Evolutionary conservation across 345 rosid genomes (phyloP), one percentile per base, ranked within the genome.

Genomic region (Corchorus olitorius): DNA sequence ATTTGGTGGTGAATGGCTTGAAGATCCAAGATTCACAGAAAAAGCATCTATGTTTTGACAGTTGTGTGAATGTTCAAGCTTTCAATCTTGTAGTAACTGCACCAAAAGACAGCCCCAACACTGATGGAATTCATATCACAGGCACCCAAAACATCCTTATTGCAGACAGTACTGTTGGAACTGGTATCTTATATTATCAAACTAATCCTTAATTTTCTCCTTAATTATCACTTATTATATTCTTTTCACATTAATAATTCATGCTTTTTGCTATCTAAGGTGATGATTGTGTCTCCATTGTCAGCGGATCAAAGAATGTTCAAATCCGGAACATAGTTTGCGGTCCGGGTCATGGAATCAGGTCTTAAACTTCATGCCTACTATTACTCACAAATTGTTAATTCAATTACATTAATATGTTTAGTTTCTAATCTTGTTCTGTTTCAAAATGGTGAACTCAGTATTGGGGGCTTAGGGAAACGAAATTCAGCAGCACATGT

Each of bases 41-140:
- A 75, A 90, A 89, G 15, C 97, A 92, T 52, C 52, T 91, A 35
- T 83, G 88, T 2, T 89, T 94, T 43, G 79, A 94, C 39, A 76
- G 73, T 27, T 84, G 93, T 78, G 76, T 12, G 27, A 61, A 83
- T 41, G 92, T 94, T 66, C 22, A 33, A 12, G 92, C 84, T 78
- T 85, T 89, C 7, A 74, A 87, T 68, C 85, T 94, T 48, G 41
- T 1, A 33, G 80, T 94, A 4, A 86, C 85, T 7, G 85, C 96
- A 0, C 93, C 97, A 0, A 80, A 48, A 46, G 61, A 87, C 33
- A 90, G 96, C 78, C 97, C 98, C n/a, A 92, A 94, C 84, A 92
- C 97, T 1, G 94, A 92, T 45, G 98, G 98, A 48, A 91, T 94
- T 75, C 96, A 94, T 72, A 81, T 92, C 76, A 82, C 94, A 1